A percentile compares a stretch with the other conserved stretches of the same genome.
Conservation (phyloP, 768 basidiomycete species). For the Gymnopilus junonius region DNA sequence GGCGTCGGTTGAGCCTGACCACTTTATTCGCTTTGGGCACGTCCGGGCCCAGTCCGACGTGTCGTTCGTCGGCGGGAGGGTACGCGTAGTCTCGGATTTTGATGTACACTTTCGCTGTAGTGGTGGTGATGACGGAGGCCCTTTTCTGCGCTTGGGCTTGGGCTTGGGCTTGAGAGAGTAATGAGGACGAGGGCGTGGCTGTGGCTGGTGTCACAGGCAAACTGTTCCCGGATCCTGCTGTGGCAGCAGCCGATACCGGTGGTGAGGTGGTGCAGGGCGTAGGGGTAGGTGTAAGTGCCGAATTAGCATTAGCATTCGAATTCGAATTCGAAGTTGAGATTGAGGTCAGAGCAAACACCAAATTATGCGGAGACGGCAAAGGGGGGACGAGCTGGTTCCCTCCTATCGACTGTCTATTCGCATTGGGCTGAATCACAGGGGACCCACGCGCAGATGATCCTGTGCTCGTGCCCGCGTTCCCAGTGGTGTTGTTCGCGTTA, state of each 20-base stretch:
- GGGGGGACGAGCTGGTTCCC: slow-evolving; percentile 23
- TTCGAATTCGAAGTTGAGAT: too few relatives aligned
- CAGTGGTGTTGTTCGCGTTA: too few relatives aligned
- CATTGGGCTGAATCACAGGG: slow-evolving; percentile 18
- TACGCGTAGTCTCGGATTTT: slow-evolving; percentile 50
- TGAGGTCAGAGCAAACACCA: slow-evolving; percentile 12
- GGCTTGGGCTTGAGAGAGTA: background rate
- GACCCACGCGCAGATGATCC: slow-evolving; percentile 16
- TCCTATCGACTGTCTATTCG: slow-evolving; percentile 18
- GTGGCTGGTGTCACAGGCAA: slow-evolving; percentile 8
- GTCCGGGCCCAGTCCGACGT: slow-evolving; percentile 42
- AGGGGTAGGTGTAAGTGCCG: slow-evolving; percentile 4
- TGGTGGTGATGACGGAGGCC: background rate
- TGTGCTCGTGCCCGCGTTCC: too few relatives aligned
- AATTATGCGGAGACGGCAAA: slow-evolving; percentile 14
- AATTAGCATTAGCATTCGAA: too few relatives aligned
- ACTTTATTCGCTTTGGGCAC: slow-evolving; percentile 46
- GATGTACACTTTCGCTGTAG: slow-evolving; percentile 24
- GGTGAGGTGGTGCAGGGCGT: slow-evolving; percentile 8
- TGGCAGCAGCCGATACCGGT: background rate
- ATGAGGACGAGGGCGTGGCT: background rate
- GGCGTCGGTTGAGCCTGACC: slow-evolving; percentile 33
- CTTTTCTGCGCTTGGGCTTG: slow-evolving; percentile 1
- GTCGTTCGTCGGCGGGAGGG: slow-evolving; percentile 37
- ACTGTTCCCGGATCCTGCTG: background rate